A percentile compares a stretch with the other conserved stretches of the same genome.
Evolutionary conservation across 805 yeast species (phyloP).

Genomic region (Metschnikowia lunata): DNA sequence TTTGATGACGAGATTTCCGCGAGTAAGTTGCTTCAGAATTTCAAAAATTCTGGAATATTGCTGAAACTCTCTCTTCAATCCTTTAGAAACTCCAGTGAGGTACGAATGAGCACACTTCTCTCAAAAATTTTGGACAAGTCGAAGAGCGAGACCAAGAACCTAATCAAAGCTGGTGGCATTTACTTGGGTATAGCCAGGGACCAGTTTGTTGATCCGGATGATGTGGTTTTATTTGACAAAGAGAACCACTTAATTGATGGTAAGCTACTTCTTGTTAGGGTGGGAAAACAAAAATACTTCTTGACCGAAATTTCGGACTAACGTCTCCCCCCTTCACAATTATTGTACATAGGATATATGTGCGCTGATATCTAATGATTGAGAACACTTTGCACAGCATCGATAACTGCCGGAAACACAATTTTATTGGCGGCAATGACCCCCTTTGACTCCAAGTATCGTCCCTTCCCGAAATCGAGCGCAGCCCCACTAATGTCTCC

Average conservation of each 20-base stretch:
- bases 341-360: not conserved
- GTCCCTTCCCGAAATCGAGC: constrained; percentile 81
- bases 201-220: constrained; percentile 47
- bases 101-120: constrained; percentile 51
- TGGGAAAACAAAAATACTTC: constrained; percentile 69
- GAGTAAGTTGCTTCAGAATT: constrained; percentile 50
- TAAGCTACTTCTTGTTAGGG: constrained; percentile 57
- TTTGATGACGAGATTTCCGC: constrained; percentile 44
- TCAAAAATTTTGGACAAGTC: constrained; percentile 45
- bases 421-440: constrained; percentile 74
- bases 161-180: constrained; percentile 67
- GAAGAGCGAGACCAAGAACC: constrained; percentile 55
- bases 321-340: not conserved
- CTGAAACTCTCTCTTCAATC: constrained; percentile 27
- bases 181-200: constrained; percentile 60
- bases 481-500: constrained; percentile 74
- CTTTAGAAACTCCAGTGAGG: constrained; percentile 23
- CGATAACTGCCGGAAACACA: constrained; percentile 47
- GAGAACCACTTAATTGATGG: constrained; percentile 52
- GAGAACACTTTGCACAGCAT: constrained; percentile 38
- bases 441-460: constrained; percentile 79
- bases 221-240: constrained; percentile 43
- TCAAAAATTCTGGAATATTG: constrained; percentile 55
- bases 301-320: constrained; percentile 32
- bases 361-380: not conserved